These are phyloP conservation scores for Monosporozyma unispora DNA, from an alignment of 805 yeast genomes.

Conservation along the genomic window DNA sequence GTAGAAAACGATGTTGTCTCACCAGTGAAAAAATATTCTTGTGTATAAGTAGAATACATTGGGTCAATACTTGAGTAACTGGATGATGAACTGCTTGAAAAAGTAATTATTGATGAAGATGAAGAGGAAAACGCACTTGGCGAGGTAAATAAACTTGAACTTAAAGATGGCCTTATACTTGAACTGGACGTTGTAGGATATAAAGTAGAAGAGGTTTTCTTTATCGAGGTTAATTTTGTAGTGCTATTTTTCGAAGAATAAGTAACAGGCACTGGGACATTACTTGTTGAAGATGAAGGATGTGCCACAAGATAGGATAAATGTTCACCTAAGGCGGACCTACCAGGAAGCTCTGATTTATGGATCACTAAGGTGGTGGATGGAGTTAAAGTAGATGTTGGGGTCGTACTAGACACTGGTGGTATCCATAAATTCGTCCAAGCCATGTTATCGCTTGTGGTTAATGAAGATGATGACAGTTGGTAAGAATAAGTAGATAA, in stretches of 20 bases:
- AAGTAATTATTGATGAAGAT: no score
- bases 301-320: background rate
- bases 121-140: no score
- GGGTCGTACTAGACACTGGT: background rate
- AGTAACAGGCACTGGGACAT: background rate
- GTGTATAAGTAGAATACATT: constrained; percentile 9
- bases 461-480: background rate
- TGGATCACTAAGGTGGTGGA: background rate
- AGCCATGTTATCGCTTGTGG: background rate
- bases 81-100: no score
- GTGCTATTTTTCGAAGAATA: background rate
- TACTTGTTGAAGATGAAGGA: background rate
- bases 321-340: background rate
- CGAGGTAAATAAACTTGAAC: no score
- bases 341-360: background rate
- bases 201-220: background rate
- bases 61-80: background rate
- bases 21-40: constrained; percentile 16
- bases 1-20: constrained; percentile 14
- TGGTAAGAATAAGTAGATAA: background rate
- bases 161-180: background rate
- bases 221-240: background rate
- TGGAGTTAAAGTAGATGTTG: background rate
- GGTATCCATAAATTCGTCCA: background rate
- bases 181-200: background rate